Base-by-base conservation (phyloP, 768 basidiomycete species). In the Melanogaster broomeanus region DNA sequence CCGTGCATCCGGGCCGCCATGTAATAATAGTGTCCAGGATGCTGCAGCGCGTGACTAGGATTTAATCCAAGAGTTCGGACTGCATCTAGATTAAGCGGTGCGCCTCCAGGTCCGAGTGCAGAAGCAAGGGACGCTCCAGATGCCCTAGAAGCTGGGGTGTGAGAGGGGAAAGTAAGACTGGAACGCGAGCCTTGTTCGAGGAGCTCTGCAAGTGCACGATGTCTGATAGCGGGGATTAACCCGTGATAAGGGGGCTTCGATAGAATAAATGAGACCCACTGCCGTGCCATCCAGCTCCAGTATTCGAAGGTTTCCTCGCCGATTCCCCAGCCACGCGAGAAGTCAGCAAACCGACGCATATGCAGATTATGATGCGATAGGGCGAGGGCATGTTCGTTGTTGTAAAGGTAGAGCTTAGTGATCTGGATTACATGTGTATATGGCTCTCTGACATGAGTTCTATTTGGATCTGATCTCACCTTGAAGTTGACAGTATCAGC, bases 261-360 rank as follows among this genome's bases (percentile, higher is more conserved):
- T 18, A 18, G 50, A 10, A 53, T 16, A 16, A n/a, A 31, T 3
- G 33, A 10, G 16, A 77, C 88, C 49, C 61, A 93, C 91, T 97
- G 94, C 64, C 93, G 77, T 8, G 92, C 89, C 49, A 94, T 77
- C 96, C 95, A 99, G 58, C 90, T 90, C 96, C 96, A 98, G 64
- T 87, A 98, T 66, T 98, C 97, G 58, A 91, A 98, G 0, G 92
- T 97, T 62, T 94, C 91, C 61, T 95, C 93, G 15, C 94, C 95
- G 49, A 98, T 98, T 8, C 92, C 91, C 96, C 97, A 98, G 1
- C 88, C 87, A 18, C 88, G 74, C 6, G 90, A 89, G 58, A 99
- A 83, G 61, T 93, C 91, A 6, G 86, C 80, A 59, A 97, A 96
- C 54, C 83, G 83, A 30, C 85, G 83, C 53, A 96, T 79, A 63